phyloP scores from a whole-genome alignment of 345 rosid species.

The Aegle marmelos region DNA sequence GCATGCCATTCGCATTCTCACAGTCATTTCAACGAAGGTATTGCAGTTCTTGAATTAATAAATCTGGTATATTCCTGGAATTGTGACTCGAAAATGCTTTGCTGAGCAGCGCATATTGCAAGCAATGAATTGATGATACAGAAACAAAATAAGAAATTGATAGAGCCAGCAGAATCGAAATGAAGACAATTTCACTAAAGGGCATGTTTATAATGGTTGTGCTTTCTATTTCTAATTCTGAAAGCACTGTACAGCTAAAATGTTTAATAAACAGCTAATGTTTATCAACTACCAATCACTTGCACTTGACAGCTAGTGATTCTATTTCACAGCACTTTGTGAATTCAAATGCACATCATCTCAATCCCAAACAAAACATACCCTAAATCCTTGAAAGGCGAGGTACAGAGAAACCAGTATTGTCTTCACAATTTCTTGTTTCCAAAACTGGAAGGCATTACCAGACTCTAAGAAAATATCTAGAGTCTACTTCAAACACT shows the following conservation, averaged over 20 bases:
- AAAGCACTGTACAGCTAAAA: neutral
- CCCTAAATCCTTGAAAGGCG: conserved; percentile 5
- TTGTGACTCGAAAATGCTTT: neutral
- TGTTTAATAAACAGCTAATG: neutral
- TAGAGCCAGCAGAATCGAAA: neutral
- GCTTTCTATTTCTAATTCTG: neutral
- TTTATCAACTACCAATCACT: neutral
- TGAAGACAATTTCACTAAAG: conserved; percentile 5
- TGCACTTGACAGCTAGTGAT: neutral
- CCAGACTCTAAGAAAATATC: conserved; percentile 9
- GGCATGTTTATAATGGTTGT: neutral
- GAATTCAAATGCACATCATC: neutral
- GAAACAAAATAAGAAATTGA: neutral
- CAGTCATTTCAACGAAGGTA: neutral
- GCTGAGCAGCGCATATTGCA: neutral
- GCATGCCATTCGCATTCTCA: neutral
- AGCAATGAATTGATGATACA: neutral
- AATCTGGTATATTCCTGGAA: neutral
- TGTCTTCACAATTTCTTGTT: conserved; percentile 11
- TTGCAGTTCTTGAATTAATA: neutral
- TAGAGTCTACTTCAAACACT: conserved; percentile 13
- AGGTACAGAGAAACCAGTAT: conserved; percentile 3
- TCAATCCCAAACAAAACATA: neutral
- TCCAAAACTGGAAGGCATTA: conserved; percentile 10
- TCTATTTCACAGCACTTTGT: neutral